Percentiles rank a stretch among this genome's conserved stretches.
phyloP scores from a whole-genome alignment of 1,284 basidiomycete species.

The Trametes sp. region DNA sequence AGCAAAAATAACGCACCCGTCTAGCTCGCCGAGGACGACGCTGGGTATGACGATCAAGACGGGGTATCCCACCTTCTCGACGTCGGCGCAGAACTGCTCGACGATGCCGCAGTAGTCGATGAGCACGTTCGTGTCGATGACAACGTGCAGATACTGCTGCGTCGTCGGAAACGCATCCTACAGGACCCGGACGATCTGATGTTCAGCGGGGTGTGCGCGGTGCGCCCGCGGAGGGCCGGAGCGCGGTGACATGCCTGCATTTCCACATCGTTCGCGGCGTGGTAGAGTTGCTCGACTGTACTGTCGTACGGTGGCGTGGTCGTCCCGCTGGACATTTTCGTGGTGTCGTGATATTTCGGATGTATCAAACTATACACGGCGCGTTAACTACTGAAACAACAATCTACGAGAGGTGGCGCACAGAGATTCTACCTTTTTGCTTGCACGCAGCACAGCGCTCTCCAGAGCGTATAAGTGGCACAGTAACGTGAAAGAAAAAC shows the following conservation, averaged over 20 bases:
- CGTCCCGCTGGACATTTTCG: slow-evolving; percentile 15
- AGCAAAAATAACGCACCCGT: slow-evolving; percentile 56
- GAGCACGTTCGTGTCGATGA: slow-evolving; percentile 79
- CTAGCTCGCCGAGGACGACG: slow-evolving; percentile 75
- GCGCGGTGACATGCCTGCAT: slow-evolving; percentile 55
- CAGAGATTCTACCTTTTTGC: neutral
- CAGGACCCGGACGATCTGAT: neutral
- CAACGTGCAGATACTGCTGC: slow-evolving; percentile 49
- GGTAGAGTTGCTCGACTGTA: slow-evolving; percentile 58
- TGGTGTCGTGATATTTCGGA: neutral
- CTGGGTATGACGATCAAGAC: slow-evolving; percentile 72
- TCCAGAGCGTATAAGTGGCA: neutral
- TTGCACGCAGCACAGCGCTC: too few relatives aligned
- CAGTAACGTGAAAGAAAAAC: neutral
- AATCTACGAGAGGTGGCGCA: neutral
- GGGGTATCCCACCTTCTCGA: slow-evolving; percentile 56
- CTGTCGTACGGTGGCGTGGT: slow-evolving; percentile 36
- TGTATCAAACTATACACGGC: neutral
- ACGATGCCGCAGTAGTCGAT: slow-evolving; percentile 69
- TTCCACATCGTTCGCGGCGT: slow-evolving; percentile 71
- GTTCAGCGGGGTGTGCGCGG: neutral
- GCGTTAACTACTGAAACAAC: neutral
- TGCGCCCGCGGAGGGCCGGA: neutral
- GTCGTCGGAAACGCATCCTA: slow-evolving; percentile 32
- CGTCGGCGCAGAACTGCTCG: slow-evolving; percentile 67